These are phyloP conservation scores for Ophiocordyceps camponoti-rufipedis DNA, from an alignment of 2,329 filamentous ascomycete genomes.

Conservation along the genomic window DNA sequence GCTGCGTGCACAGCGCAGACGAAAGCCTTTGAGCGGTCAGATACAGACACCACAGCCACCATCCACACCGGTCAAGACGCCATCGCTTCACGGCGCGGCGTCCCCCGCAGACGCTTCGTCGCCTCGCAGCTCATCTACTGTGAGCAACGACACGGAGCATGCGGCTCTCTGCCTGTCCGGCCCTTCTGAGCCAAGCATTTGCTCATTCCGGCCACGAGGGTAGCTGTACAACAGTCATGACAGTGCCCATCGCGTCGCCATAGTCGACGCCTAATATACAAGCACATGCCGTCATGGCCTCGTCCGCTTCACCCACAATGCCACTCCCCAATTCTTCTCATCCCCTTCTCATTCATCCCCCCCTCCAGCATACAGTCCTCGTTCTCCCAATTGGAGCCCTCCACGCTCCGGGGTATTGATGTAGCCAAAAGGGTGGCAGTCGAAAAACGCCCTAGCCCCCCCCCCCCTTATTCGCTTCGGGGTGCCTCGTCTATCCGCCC, in stretches of 20 bases:
- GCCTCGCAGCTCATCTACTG: too few relatives aligned
- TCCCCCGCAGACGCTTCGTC: too few relatives aligned
- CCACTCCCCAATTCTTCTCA: not conserved
- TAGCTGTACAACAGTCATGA: not conserved
- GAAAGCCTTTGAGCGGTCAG: not conserved
- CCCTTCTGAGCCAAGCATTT: too few relatives aligned
- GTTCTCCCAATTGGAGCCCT: not conserved
- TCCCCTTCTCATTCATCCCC: not conserved
- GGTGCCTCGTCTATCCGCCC: not conserved
- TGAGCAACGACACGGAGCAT: not conserved
- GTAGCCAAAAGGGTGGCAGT: not conserved
- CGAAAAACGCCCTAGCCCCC: not conserved
- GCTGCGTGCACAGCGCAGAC: not conserved
- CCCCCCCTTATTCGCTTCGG: not conserved
- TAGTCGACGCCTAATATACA: not conserved
- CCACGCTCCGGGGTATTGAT: not conserved
- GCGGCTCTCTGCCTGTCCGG: too few relatives aligned
- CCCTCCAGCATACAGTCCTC: not conserved
- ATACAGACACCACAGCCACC: not conserved
- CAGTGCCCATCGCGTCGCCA: not conserved
- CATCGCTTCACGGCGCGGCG: too few relatives aligned
- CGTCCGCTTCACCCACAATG: not conserved
- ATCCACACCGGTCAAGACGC: too few relatives aligned
- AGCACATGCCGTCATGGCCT: not conserved
- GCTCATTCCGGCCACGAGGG: not conserved